phyloP scores from a whole-genome alignment of 148 eudicot species.

The Chenopodium album region DNA sequence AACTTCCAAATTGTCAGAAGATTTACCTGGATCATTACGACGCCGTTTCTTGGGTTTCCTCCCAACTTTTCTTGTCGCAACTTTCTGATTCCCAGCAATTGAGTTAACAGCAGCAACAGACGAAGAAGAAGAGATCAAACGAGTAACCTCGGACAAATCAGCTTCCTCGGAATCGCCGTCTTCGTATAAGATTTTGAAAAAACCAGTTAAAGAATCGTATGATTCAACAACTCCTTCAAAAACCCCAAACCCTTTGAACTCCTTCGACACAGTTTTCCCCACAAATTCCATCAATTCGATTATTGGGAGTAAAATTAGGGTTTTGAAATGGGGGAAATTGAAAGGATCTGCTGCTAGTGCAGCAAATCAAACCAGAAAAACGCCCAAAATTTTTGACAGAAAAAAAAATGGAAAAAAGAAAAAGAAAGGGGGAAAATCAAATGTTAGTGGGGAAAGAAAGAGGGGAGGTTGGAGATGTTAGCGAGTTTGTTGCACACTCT shows the following conservation, averaged over 20 bases:
- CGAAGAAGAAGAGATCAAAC: conserved; percentile 20
- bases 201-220: conserved; percentile 49
- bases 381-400: conserved; percentile 11
- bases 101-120: neutral
- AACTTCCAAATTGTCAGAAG: conserved; percentile 24
- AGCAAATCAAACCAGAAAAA: neutral
- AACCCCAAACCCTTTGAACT: conserved; percentile 53
- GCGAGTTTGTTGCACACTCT: neutral
- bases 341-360: neutral
- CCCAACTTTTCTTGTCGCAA: conserved; percentile 21
- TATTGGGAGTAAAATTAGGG: conserved; percentile 24
- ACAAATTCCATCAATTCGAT: conserved; percentile 54
- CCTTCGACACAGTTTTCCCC: conserved; percentile 60
- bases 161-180: conserved; percentile 67
- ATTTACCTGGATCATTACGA: conserved; percentile 42
- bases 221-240: conserved; percentile 52
- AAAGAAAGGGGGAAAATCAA: neutral
- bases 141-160: conserved; percentile 34
- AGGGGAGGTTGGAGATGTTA: conserved; percentile 4
- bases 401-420: neutral
- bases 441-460: neutral
- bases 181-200: conserved; percentile 51
- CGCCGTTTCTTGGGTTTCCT: conserved; percentile 50
- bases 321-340: conserved; percentile 5
- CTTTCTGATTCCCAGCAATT: conserved; percentile 19